These are phyloP conservation scores for Tuber microsphaerosporum DNA, from an alignment of 495 filamentous ascomycete genomes.

Conservation along the genomic window DNA sequence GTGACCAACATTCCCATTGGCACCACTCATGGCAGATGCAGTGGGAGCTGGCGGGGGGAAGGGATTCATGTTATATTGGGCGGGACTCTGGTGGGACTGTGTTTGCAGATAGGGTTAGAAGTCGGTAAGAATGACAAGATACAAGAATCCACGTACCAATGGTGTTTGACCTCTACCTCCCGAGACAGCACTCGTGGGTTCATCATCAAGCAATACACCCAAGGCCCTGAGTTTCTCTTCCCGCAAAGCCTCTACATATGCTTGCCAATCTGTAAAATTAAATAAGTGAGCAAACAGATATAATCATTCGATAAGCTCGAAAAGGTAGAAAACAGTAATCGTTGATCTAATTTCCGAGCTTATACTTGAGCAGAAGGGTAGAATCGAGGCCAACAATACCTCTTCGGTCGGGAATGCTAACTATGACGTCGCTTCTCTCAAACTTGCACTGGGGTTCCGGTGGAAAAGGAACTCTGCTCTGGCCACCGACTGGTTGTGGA, in stretches of 20 bases:
- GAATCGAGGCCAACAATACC: constrained; percentile 21
- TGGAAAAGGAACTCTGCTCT: constrained; percentile 70
- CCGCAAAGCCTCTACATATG: constrained; percentile 68
- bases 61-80: constrained; percentile 26
- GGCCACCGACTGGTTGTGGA: constrained; percentile 43
- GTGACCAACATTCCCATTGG: constrained; percentile 30
- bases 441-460: constrained; percentile 53
- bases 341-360: background rate
- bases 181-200: constrained; percentile 50
- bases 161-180: constrained; percentile 37
- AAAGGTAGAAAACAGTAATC: background rate
- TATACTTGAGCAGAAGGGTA: background rate
- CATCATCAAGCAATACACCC: constrained; percentile 70
- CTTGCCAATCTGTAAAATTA: constrained; percentile 62
- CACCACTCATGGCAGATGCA: constrained; percentile 37
- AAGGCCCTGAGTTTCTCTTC: constrained; percentile 88
- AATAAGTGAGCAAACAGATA: background rate
- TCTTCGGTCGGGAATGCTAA: constrained; percentile 67
- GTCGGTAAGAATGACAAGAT: constrained; percentile 13
- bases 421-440: constrained; percentile 48
- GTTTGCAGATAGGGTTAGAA: constrained; percentile 21
- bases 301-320: background rate
- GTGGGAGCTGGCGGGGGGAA: constrained; percentile 38
- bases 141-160: constrained; percentile 27
- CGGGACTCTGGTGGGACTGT: constrained; percentile 35